Evolutionary conservation across 2,329 filamentous ascomycete species (phyloP), one percentile per base, ranked within the genome.

Genomic region (Clonostachys chloroleuca): DNA sequence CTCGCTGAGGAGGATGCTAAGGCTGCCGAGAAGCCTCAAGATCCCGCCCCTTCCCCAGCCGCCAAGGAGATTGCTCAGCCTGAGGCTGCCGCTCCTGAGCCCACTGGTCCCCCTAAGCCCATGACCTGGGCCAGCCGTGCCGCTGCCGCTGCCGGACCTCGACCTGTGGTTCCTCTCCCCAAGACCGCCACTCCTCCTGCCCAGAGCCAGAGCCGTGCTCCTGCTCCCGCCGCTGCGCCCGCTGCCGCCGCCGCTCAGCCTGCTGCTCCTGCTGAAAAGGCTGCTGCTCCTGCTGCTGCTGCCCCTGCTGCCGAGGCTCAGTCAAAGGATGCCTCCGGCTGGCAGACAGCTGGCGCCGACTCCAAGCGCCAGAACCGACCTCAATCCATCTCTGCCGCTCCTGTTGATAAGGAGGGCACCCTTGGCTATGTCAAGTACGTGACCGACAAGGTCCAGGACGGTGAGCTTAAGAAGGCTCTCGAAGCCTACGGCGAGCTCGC

Each of bases 371-470:
- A 94, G 65, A 86, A 84, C 59, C 83, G 89, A 53, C 81, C 80
- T 45, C 86, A 88, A 66, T 81, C 84, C 47, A 75, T 82, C 56
- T 75, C 82, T 47, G 66, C 41, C 8, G 33, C 75, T 24, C 67
- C 72, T n/a, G 63, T 72, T 42, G 87, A 92, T 60, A 87, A 89
- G 60, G 86, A 92, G 52, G 82, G 82, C 52, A 85, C 85, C 46
- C 81, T 91, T 56, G 94, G 87, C 17, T 97, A 96, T 68, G 90
- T 99, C 68, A 96, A 96, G 77, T 95, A 92, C 59, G 92, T 97
- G 44, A 92, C 85, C 44, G 91, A 95, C 34, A 92, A 91, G 70
- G 85, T 99, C 45, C 81, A 89, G 62, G 79, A 84, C 13, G 80
- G 83, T 39, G 81, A 89, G 42, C 75, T 99, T 50, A 86, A 79